These are phyloP conservation scores for Geosmithia morbida DNA, from an alignment of 2,329 filamentous ascomycete genomes.

Conservation along the genomic window DNA sequence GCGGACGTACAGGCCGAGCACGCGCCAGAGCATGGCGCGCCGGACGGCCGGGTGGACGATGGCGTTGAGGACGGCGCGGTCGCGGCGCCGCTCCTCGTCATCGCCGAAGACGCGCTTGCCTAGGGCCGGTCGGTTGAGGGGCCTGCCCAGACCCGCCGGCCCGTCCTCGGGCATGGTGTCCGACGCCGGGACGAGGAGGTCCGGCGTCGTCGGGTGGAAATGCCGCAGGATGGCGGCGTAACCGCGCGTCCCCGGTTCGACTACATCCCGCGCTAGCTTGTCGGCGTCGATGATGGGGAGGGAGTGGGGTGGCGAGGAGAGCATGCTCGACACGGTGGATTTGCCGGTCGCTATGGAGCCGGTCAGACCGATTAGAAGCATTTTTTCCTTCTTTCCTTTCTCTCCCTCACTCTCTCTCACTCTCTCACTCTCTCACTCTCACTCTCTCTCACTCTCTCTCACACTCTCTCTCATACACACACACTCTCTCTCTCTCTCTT, in stretches of 20 bases:
- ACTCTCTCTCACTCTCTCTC: too few relatives aligned
- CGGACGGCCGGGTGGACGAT: conserved; percentile 91
- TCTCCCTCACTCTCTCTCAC: too few relatives aligned
- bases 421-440: too few relatives aligned
- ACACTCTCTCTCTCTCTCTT: too few relatives aligned
- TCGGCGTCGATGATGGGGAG: conserved; percentile 92
- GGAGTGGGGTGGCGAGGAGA: conserved; percentile 66
- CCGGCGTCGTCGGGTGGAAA: conserved; percentile 72
- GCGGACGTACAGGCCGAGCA: conserved; percentile 57
- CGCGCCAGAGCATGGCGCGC: conserved; percentile 60
- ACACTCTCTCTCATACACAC: too few relatives aligned
- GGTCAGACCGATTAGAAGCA: conserved; percentile 92
- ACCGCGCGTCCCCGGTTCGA: conserved; percentile 77
- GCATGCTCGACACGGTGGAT: conserved; percentile 80
- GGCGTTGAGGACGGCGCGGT: conserved; percentile 65
- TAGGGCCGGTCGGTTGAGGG: conserved; percentile 74
- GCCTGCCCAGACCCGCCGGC: conserved; percentile 47
- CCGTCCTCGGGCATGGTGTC: conserved; percentile 36
- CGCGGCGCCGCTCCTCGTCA: conserved; percentile 51
- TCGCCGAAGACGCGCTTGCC: conserved; percentile 79
- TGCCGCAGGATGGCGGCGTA: conserved; percentile 71
- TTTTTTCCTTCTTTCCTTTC: conserved; percentile 19
- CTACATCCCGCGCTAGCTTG: conserved; percentile 79
- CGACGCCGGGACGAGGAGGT: conserved; percentile 55
- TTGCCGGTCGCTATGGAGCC: conserved; percentile 97